Evolutionary conservation across 2,329 filamentous ascomycete species (phyloP).

Genomic region (Escovopsis sp.): DNA sequence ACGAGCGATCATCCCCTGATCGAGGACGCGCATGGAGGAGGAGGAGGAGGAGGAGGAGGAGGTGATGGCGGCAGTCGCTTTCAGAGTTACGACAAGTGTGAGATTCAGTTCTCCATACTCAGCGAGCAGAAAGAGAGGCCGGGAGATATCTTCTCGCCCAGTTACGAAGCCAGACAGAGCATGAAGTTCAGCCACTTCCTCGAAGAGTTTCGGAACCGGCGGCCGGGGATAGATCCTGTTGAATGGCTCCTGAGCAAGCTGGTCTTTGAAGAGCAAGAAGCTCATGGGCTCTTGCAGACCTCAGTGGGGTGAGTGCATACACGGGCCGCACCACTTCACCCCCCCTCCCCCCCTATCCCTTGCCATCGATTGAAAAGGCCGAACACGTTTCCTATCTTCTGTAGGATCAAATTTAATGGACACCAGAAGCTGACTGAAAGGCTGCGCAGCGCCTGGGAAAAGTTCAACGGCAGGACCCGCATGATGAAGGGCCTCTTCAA

Average conservation of each 20-base stretch:
- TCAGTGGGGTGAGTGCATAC: constrained; percentile 33
- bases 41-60: no score
- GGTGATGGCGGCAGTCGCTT: constrained; percentile 17
- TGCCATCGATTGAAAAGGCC: no score
- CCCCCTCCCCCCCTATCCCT: background rate
- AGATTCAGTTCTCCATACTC: constrained; percentile 46
- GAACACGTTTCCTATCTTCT: background rate
- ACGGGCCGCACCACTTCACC: background rate
- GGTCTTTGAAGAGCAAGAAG: constrained; percentile 44
- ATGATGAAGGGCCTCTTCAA: constrained; percentile 61
- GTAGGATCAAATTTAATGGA: background rate
- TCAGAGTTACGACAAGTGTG: constrained; percentile 34
- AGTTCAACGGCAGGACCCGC: constrained; percentile 53
- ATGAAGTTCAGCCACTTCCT: constrained; percentile 30
- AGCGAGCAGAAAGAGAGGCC: constrained; percentile 16
- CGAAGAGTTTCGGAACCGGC: constrained; percentile 13
- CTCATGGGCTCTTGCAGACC: constrained; percentile 35
- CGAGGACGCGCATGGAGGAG: no score
- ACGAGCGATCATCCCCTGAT: constrained; percentile 38
- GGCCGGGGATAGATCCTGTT: no score
- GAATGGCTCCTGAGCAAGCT: constrained; percentile 44
- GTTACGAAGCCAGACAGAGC: constrained; percentile 29
- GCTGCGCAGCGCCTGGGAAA: constrained; percentile 34
- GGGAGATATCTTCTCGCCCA: constrained; percentile 31
- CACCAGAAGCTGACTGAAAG: background rate